These are phyloP conservation scores for Cladosporium sp. DNA, from an alignment of 2,329 filamentous ascomycete species.

Conservation along the genomic window DNA sequence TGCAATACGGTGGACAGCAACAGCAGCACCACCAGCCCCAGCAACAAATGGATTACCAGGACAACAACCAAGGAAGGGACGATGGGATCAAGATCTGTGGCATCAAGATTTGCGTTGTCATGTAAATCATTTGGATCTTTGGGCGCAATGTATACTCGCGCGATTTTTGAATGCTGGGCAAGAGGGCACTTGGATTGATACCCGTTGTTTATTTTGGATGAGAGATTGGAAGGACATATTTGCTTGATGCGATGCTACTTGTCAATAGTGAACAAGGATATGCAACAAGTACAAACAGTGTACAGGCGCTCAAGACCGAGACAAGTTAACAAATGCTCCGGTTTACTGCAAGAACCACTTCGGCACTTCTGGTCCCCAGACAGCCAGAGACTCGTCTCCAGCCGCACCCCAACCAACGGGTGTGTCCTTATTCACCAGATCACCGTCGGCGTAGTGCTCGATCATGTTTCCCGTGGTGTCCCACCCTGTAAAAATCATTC, in stretches of 20 bases:
- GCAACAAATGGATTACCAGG: slow-evolving; percentile 36
- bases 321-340: neutral
- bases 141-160: neutral
- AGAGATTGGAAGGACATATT: neutral
- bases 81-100: slow-evolving; percentile 30
- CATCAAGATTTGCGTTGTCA: slow-evolving; percentile 29
- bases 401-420: slow-evolving; percentile 35
- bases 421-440: slow-evolving; percentile 57
- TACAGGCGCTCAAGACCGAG: neutral
- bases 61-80: slow-evolving; percentile 23
- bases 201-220: neutral
- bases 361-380: slow-evolving; percentile 31
- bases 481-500: slow-evolving; percentile 6
- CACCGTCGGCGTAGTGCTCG: slow-evolving; percentile 61
- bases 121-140: slow-evolving; percentile 18
- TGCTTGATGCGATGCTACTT: slow-evolving; percentile 1
- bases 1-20: slow-evolving; percentile 40
- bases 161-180: neutral
- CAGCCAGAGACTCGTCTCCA: slow-evolving; percentile 24
- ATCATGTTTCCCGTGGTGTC: slow-evolving; percentile 58
- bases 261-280: neutral
- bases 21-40: slow-evolving; percentile 46
- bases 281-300: neutral
- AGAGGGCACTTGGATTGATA: slow-evolving; percentile 6
- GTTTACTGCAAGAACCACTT: slow-evolving; percentile 23